Evolutionary conservation across 768 basidiomycete species (phyloP).

Genomic region (Auricularia heimuer): DNA sequence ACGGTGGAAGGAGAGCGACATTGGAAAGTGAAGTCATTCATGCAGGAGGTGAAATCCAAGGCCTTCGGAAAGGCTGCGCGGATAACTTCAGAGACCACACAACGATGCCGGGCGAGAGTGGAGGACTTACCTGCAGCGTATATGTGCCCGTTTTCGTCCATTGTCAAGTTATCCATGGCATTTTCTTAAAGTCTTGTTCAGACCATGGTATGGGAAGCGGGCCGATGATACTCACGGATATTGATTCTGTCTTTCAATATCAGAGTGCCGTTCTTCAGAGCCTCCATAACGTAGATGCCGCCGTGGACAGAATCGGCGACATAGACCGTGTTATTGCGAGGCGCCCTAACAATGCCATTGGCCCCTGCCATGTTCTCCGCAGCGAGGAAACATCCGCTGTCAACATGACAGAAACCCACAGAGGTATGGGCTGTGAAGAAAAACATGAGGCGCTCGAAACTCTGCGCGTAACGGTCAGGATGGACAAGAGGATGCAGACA

Average conservation of each 20-base stretch:
- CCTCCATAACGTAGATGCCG: constrained; percentile 42
- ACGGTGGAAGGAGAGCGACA: constrained; percentile 35
- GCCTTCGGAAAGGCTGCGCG: constrained; percentile 34
- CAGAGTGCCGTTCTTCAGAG: constrained; percentile 48
- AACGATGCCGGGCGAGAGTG: background rate
- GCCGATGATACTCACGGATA: constrained; percentile 31
- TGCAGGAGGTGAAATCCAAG: constrained; percentile 17
- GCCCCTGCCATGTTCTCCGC: constrained; percentile 37
- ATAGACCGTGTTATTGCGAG: constrained; percentile 42
- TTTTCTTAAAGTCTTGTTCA: constrained; percentile 28
- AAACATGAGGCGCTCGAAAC: background rate
- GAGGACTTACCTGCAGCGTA: constrained; percentile 47
- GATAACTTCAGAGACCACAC: background rate
- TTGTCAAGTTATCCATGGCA: constrained; percentile 47
- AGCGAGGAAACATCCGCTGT: constrained; percentile 52
- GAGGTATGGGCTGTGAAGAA: constrained; percentile 24
- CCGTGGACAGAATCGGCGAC: constrained; percentile 40
- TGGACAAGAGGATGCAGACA: background rate
- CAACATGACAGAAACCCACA: constrained; percentile 55
- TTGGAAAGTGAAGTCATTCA: constrained; percentile 31
- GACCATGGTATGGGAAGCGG: background rate
- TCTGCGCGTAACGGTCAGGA: background rate
- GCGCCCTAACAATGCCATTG: constrained; percentile 48
- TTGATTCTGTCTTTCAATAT: constrained; percentile 41
- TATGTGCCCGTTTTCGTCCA: constrained; percentile 49